phyloP scores from a whole-genome alignment of 2,329 filamentous ascomycete species.

The Stagonosporopsis tanaceti region DNA sequence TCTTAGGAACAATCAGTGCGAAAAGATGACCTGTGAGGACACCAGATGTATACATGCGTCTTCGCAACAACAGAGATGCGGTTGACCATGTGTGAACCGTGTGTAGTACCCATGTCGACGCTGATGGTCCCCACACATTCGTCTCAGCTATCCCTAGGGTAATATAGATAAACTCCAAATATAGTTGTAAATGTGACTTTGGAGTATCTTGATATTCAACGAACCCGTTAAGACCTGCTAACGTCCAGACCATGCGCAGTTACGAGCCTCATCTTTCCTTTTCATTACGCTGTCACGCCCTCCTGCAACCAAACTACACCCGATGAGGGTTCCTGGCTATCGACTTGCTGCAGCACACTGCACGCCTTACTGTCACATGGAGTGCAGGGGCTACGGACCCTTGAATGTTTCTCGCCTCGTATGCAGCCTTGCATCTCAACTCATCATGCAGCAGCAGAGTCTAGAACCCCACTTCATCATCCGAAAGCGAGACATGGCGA shows the following conservation, averaged over 20 bases:
- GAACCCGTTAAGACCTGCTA: not conserved
- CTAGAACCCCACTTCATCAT: slow-evolving; percentile 12
- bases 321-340: not conserved
- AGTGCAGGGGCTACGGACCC: not conserved
- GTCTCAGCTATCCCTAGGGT: no score
- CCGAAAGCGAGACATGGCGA: not conserved
- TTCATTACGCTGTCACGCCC: not conserved
- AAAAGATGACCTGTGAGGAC: no score
- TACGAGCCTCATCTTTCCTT: not conserved
- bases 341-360: not conserved
- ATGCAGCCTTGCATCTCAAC: not conserved
- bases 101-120: no score
- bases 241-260: no score
- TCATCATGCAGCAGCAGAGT: slow-evolving; percentile 1
- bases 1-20: no score
- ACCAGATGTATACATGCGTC: no score
- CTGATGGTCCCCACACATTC: no score
- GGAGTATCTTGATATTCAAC: not conserved
- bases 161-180: no score
- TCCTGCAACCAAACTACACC: not conserved
- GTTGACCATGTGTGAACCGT: no score
- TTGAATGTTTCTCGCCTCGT: not conserved
- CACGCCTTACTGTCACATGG: not conserved
- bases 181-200: not conserved
- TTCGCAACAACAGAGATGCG: no score